Base-by-base conservation (phyloP, 352 stramenopile species). In the Globisporangium radiosum region DNA sequence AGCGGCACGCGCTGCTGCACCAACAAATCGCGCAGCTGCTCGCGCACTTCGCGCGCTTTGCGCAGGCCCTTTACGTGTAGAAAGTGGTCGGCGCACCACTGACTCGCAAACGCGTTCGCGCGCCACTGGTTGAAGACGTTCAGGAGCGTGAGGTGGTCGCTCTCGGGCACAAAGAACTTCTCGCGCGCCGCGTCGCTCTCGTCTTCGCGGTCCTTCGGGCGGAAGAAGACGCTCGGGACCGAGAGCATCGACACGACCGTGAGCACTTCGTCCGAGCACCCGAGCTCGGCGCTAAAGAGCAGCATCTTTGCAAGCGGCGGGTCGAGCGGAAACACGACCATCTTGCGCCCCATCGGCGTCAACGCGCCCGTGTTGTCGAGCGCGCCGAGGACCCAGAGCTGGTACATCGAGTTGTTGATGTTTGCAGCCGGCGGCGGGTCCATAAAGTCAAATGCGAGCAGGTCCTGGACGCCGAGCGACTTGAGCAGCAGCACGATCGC, bases 381-480 rank as follows among this genome's bases (percentile, higher is more conserved):
- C 14, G 97, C 97, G 33, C 96, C 96, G 5, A 99, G 79, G 36
- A 99, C 96, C 97, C 97, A 99, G 6, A 99, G 80, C 76, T 99
- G 96, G 73, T 99, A 99, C 78, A 99, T 95, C 9, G 95, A 99
- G 69, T 98, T 99, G 47, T 92, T 92, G 57, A 99, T 99, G 69
- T 98, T 99, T 58, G 94, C 85, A 51, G 92, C 75, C 3, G 97
- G 97, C 13, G 97, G 97, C 47, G 96, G 96, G 63, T 99, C 95
- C 96, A 99, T 99, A 65, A 99, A 99, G 71, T 99, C 95, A 70
- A 99, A 99, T 59, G 98, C 90, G 5, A 99, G 78, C 37, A 98
- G 67, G 62, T 96, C 94, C 40, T 97, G 89, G 5, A 99, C 92
- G 9, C 96, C 96, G 47, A 99, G 81, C 15, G 95, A 98, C 76